Evolutionary conservation across 371 early-diverging fungal species (phyloP), one percentile per base, ranked within the genome.

Genomic region (Mortierella sp.): DNA sequence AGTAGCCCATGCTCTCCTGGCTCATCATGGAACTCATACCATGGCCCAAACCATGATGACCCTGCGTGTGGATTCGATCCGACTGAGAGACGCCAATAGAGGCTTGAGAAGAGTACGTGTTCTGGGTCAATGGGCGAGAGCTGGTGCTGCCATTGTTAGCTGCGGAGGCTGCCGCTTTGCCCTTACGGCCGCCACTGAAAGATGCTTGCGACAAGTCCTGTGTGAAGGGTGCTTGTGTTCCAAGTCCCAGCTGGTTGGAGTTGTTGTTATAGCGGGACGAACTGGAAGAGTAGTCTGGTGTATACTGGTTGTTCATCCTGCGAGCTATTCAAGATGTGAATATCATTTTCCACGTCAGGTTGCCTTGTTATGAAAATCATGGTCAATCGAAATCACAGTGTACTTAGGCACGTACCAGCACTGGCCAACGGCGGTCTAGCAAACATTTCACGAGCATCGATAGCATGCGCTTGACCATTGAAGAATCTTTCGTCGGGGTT

Each of bases 371-470:
- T 21, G 39, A 38, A 24, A 55, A 28, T 27, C n/a, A n/a, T n/a
- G n/a, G n/a, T n/a, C n/a, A n/a, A n/a, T n/a, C n/a, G n/a, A n/a
- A n/a, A n/a, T n/a, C n/a, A n/a, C n/a, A n/a, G n/a, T n/a, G n/a
- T n/a, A n/a, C n/a, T n/a, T n/a, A n/a, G n/a, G n/a, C n/a, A 64
- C 61, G 16, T 71, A 82, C 83, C 83, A 21, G 85, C 85, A 38
- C 71, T 72, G 24, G 88, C 84, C 34, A 84, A 60, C 2, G 90
- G 90, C 1, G 88, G 79, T 61, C 82, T 81, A 19, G 89, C 88
- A 73, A 89, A 87, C 23, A 87, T 86, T 72, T 89, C 90, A 19
- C 89, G 80, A 9, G 90, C 90, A 80, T 90, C 90, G 1, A 90
- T 69, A 39, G 86, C 85, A 71, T 90, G 89, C 9, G 87, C 88